Base-by-base conservation (phyloP, 2,329 filamentous ascomycete genomes). In the Elsinoe fawcettii region DNA sequence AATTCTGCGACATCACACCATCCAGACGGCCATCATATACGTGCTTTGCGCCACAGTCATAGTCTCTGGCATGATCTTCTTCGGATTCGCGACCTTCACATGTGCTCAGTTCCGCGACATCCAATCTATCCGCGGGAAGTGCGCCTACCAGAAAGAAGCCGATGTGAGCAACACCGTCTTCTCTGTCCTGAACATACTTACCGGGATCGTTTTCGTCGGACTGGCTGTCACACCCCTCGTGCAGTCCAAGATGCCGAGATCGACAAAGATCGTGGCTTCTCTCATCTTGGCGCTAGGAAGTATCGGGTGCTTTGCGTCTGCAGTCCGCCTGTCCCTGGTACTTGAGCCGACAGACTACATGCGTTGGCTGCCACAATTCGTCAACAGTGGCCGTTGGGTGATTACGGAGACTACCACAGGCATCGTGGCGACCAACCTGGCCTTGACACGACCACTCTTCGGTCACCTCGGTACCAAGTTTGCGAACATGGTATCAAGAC, bases 91-190 rank as follows among this genome's bases (percentile, higher is more conserved):
- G 14, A 27, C 16, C 39, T 56, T 56, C 41, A 44, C 54, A 4
- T 56, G 54, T 25, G 54, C 39, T n/a, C 54, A 46, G 16, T 47
- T 56, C n/a, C 20, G 14, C 5, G 27, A 44, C 16, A 12, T 44
- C 16, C 4, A 16, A 11, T 25, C n/a, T 14, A 14, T 30, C 18
- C 16, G 18, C 22, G 27, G 27, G 11, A 7, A 18, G 20, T 56
- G 51, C 25, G 3, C 8, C 4, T 18, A 16, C 14, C 51, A 55
- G 16, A 5, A 9, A 6, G 39, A 5, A 6, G 12, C 22, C 20
- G 36, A 22, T n/a, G 18, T 47, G 11, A 25, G 20, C 6, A 34
- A 30, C 25, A 20, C 39, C 14, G n/a, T 56, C 9, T 56, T 56
- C 39, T 30, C 54, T 14, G 18, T 22, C 12, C 18, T 56, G 37